These are phyloP conservation scores for Syzygium aromaticum DNA, from an alignment of 345 rosid genomes.

Conservation along the genomic window DNA sequence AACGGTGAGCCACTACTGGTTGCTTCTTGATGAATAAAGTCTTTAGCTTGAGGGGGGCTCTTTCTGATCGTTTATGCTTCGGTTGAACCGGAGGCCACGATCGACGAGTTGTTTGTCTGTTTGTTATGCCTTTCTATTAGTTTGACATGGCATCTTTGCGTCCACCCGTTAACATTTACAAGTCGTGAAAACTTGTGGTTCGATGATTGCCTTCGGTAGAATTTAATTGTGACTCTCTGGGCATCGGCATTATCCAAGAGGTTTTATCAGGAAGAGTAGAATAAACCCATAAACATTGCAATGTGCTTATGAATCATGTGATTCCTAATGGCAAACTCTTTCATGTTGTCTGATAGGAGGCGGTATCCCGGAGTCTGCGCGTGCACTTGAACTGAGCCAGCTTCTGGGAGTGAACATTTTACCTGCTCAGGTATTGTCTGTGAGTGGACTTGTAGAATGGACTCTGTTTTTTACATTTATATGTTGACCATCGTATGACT, in stretches of 20 bases:
- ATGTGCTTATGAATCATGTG: background rate
- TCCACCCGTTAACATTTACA: background rate
- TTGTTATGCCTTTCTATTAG: background rate
- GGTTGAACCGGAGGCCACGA: background rate
- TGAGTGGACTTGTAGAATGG: background rate
- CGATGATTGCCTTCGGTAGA: background rate
- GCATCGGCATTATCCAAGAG: background rate
- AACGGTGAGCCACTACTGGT: constrained; percentile 43
- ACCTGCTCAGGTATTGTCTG: constrained; percentile 46
- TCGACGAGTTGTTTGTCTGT: background rate
- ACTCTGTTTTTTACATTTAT: background rate
- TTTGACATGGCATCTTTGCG: background rate
- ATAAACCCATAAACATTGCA: background rate
- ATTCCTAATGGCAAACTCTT: background rate
- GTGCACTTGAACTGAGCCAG: constrained; percentile 60
- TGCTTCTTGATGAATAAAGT: background rate
- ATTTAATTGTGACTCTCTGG: background rate
- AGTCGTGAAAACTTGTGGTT: background rate
- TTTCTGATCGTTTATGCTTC: background rate
- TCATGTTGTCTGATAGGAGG: constrained; percentile 40
- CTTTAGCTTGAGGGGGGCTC: background rate
- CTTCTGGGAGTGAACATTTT: constrained; percentile 47
- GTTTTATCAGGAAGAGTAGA: background rate
- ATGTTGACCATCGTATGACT: background rate
- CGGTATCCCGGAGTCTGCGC: constrained; percentile 59